phyloP scores from a whole-genome alignment of 441 rosid genomes.

The Gossypium schwendimanii region DNA sequence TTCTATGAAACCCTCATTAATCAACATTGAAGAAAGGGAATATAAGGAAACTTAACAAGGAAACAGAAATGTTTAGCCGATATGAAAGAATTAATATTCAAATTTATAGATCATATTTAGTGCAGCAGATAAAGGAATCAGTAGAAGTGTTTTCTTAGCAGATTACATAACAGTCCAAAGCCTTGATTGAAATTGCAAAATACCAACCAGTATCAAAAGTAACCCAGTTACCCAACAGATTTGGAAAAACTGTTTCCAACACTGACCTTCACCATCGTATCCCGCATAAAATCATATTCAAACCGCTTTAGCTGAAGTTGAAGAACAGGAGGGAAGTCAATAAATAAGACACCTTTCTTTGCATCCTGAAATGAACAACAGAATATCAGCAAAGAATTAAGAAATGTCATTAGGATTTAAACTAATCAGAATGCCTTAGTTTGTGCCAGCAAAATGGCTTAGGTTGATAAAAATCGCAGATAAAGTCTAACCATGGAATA shows the following conservation, averaged over 20 bases:
- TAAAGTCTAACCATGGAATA: neutral
- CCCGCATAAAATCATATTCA: conserved; percentile 88
- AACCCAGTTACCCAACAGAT: conserved; percentile 1
- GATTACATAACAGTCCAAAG: neutral
- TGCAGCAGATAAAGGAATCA: neutral
- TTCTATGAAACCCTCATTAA: neutral
- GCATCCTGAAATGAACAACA: conserved; percentile 62
- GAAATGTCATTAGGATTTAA: neutral
- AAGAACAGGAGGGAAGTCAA: conserved; percentile 94
- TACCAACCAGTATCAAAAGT: neutral
- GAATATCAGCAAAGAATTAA: neutral
- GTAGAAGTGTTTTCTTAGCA: neutral
- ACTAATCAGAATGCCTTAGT: conserved; percentile 1
- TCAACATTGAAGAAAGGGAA: neutral
- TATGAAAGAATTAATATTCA: neutral
- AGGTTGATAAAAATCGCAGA: neutral
- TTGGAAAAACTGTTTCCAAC: conserved; percentile 8
- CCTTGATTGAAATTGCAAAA: neutral
- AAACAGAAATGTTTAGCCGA: neutral
- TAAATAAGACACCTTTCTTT: conserved; percentile 81
- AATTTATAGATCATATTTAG: neutral
- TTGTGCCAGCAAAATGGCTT: neutral
- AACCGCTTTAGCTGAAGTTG: conserved; percentile 91
- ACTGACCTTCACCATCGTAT: conserved; percentile 91
- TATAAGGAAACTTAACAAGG: neutral